Evolutionary conservation across 257 asterid genomes (phyloP).

Genomic region (Nicotiana attenuata): DNA sequence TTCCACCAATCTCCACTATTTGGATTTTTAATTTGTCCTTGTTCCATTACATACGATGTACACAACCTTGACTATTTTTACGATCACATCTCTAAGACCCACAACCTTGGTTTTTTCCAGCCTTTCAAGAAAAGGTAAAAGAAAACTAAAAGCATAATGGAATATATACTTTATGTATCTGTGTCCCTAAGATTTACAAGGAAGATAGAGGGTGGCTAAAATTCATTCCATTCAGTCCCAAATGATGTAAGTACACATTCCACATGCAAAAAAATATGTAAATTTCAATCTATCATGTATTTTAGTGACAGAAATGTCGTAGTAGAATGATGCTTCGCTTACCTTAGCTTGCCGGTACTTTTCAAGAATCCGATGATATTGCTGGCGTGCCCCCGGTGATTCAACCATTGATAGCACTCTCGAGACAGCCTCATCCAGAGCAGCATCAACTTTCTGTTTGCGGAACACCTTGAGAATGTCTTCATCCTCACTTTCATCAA

Average conservation of each 20-base stretch:
- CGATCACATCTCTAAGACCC: background rate
- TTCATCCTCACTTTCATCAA: constrained; percentile 62
- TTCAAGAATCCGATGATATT: constrained; percentile 74
- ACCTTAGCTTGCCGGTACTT: constrained; percentile 89
- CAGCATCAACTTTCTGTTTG: constrained; percentile 73
- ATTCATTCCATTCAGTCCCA: background rate
- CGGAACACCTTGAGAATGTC: constrained; percentile 81
- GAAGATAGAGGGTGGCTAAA: background rate
- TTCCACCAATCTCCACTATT: background rate
- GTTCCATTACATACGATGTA: background rate
- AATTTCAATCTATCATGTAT: background rate
- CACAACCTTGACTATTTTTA: background rate
- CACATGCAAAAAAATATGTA: background rate
- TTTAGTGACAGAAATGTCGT: background rate
- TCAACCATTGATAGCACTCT: constrained; percentile 93
- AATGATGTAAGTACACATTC: background rate
- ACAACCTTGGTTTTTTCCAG: background rate
- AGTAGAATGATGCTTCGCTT: constrained; percentile 12
- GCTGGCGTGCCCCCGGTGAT: constrained; percentile 74
- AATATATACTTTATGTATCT: background rate
- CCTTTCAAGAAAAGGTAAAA: background rate
- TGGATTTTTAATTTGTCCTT: background rate
- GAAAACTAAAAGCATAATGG: background rate
- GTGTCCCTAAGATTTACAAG: background rate
- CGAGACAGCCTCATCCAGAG: constrained; percentile 80